Percentiles rank a stretch among this genome's conserved stretches.
Conservation (phyloP, 768 basidiomycete genomes). For the Boletus tomentosulus region DNA sequence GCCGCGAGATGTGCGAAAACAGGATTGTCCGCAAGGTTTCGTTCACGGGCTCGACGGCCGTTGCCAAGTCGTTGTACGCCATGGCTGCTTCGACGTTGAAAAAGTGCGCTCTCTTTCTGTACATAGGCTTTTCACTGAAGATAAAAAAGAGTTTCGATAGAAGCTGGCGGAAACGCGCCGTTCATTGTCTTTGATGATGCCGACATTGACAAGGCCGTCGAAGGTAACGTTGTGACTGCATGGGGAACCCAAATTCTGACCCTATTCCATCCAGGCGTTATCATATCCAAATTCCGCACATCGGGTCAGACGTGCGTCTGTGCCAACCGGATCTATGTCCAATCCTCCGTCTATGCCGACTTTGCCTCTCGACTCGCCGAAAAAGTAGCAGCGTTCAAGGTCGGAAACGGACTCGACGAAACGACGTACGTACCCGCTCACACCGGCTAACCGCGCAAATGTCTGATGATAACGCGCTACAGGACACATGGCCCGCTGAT, state of each 20-base stretch:
- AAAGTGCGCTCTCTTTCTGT: slow-evolving; percentile 47
- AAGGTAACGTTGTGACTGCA: slow-evolving; percentile 41
- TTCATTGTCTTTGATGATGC: slow-evolving; percentile 98
- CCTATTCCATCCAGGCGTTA: slow-evolving; percentile 45
- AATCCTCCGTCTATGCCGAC: slow-evolving; percentile 86
- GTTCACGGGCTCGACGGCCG: slow-evolving; percentile 85
- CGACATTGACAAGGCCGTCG: slow-evolving; percentile 87
- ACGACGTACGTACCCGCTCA: slow-evolving; percentile 50
- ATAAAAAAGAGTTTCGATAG: slow-evolving; percentile 22
- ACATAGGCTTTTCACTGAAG: too few species aligned
- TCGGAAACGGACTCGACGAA: slow-evolving; percentile 83
- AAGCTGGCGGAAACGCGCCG: slow-evolving; percentile 92
- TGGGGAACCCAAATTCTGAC: background rate
- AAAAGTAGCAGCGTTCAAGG: slow-evolving; percentile 75
- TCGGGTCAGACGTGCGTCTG: slow-evolving; percentile 85
- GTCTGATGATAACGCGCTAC: background rate
- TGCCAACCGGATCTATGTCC: slow-evolving; percentile 91
- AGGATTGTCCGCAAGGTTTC: slow-evolving; percentile 81
- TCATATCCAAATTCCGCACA: slow-evolving; percentile 74
- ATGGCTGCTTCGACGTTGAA: slow-evolving; percentile 77
- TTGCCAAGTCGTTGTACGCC: slow-evolving; percentile 71
- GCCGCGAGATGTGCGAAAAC: slow-evolving; percentile 91
- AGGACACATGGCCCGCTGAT: slow-evolving; percentile 96
- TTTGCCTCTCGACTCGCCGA: slow-evolving; percentile 86
- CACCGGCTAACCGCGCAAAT: too few species aligned